Conservation (phyloP, 371 early-diverging fungal species). For the Basidiobolus meristosporus region DNA sequence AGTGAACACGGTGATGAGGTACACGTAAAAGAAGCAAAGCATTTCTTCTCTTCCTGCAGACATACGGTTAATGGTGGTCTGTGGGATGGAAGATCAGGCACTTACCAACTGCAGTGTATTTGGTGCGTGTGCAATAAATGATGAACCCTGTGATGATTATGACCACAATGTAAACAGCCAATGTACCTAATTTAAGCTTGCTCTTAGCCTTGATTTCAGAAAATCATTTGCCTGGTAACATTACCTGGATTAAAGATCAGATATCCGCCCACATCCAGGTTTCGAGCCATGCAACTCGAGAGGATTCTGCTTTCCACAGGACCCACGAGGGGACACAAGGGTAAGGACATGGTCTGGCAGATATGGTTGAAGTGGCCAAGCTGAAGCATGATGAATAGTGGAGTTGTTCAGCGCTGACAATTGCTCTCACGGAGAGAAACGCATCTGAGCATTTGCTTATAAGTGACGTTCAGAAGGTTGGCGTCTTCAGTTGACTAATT, state of each 20-base stretch:
- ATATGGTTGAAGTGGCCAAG: slow-evolving; percentile 65
- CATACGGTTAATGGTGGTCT: not conserved
- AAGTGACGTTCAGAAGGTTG: not conserved
- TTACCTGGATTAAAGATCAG: slow-evolving; percentile 69
- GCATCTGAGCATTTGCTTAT: not conserved
- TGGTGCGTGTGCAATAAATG: slow-evolving; percentile 87
- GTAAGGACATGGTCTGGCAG: slow-evolving; percentile 51
- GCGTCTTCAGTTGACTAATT: too few relatives aligned
- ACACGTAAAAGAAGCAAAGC: slow-evolving; percentile 89
- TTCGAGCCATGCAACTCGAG: slow-evolving; percentile 71
- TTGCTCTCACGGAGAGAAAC: not conserved
- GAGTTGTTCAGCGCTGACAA: too few relatives aligned
- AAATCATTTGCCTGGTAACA: not conserved
- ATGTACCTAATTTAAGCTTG: slow-evolving; percentile 23
- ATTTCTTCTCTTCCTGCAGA: slow-evolving; percentile 82
- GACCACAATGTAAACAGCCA: slow-evolving; percentile 77
- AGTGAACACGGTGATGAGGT: slow-evolving; percentile 56
- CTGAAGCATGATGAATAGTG: slow-evolving; percentile 7
- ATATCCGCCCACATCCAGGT: slow-evolving; percentile 48
- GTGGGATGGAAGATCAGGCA: not conserved
- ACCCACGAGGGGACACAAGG: slow-evolving; percentile 66
- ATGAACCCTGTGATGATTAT: slow-evolving; percentile 87
- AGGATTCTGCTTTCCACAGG: slow-evolving; percentile 22
- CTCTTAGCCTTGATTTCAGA: not conserved
- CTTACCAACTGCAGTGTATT: slow-evolving; percentile 92